Percentiles rank a stretch among this genome's conserved stretches.
Conservation (phyloP, 768 basidiomycete species). For the Suillus luteus region DNA sequence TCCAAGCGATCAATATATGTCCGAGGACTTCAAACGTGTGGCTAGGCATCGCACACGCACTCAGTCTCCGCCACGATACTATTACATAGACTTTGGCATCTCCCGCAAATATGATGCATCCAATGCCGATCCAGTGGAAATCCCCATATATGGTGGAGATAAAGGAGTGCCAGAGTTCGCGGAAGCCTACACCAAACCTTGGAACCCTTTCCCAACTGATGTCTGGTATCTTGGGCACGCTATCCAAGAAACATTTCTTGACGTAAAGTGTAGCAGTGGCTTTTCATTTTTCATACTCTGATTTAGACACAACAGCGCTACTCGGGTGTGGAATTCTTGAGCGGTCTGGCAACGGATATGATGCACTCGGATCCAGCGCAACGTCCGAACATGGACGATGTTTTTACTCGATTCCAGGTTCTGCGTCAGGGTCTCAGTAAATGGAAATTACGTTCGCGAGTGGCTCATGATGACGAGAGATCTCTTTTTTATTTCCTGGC, state of each 20-base stretch:
- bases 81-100: constrained; percentile 39
- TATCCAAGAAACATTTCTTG: constrained; percentile 32
- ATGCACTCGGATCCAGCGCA: constrained; percentile 32
- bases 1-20: constrained; percentile 14
- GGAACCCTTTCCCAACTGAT: constrained; percentile 46
- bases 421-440: constrained; percentile 15
- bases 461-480: constrained; percentile 18
- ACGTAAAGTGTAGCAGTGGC: constrained; percentile 24
- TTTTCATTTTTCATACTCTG: not conserved
- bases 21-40: constrained; percentile 16
- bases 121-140: constrained; percentile 27
- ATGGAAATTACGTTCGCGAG: constrained; percentile 31
- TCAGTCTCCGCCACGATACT: constrained; percentile 33
- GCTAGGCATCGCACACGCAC: constrained; percentile 34
- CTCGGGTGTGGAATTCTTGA: constrained; percentile 25
- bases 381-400: constrained; percentile 33
- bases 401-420: constrained; percentile 23
- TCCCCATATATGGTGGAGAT: constrained; percentile 42
- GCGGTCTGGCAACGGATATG: constrained; percentile 35
- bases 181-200: constrained; percentile 23
- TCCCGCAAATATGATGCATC: constrained; percentile 34
- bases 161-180: constrained; percentile 42
- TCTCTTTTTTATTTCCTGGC: constrained; percentile 13
- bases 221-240: constrained; percentile 47
- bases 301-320: not conserved